phyloP scores from a whole-genome alignment of 495 filamentous ascomycete genomes.

The Cercophora sp. region DNA sequence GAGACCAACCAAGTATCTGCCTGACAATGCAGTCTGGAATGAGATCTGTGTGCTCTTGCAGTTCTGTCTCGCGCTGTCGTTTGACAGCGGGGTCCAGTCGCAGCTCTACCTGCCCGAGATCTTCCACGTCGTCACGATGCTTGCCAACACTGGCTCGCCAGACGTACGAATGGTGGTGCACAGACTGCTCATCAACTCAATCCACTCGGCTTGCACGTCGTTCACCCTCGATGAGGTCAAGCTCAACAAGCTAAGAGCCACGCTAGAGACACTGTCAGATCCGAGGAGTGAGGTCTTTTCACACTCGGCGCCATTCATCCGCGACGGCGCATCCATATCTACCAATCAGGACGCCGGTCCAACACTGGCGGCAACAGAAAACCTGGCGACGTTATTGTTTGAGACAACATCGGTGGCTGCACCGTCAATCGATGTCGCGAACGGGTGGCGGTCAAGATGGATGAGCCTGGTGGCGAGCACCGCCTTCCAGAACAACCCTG shows the following conservation, averaged over 20 bases:
- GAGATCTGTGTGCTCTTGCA: conserved; percentile 61
- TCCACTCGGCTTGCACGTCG: conserved; percentile 62
- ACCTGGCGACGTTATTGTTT: conserved; percentile 51
- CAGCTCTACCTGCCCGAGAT: conserved; percentile 62
- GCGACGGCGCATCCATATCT: conserved; percentile 43
- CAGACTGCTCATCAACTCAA: conserved; percentile 56
- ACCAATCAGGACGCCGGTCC: conserved; percentile 45
- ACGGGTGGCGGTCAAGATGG: conserved; percentile 67
- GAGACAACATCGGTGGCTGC: conserved; percentile 60
- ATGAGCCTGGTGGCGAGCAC: conserved; percentile 68
- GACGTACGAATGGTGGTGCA: conserved; percentile 54
- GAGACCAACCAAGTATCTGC: conserved; percentile 55
- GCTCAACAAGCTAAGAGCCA: conserved; percentile 48
- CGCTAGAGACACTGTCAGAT: conserved; percentile 54
- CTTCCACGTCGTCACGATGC: conserved; percentile 64
- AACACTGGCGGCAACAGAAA: conserved; percentile 49
- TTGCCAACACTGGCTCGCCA: conserved; percentile 56
- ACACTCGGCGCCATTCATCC: conserved; percentile 31
- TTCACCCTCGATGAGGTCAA: conserved; percentile 54
- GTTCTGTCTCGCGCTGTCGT: conserved; percentile 60
- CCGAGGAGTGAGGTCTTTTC: conserved; percentile 47
- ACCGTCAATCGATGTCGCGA: conserved; percentile 58
- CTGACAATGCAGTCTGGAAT: conserved; percentile 60
- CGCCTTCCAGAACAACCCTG: conserved; percentile 66
- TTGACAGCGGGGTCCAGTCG: conserved; percentile 59